Evolutionary conservation across 2,329 filamentous ascomycete genomes (phyloP), one percentile per base, ranked within the genome.

Genomic region (Phialophora macrospora): DNA sequence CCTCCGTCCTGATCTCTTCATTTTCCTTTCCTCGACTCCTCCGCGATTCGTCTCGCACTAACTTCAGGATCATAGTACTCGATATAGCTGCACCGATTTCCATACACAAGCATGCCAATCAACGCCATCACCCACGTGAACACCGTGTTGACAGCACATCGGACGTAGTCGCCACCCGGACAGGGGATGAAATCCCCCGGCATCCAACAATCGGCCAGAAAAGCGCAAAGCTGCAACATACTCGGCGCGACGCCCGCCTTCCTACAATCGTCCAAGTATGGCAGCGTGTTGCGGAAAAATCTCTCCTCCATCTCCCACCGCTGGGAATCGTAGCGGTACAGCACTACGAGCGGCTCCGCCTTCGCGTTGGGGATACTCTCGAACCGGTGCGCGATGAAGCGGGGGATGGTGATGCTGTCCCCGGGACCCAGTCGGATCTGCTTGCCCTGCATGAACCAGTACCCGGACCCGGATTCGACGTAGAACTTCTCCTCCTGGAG

Each of bases 401-500:
- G 44, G 17, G 44, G 44, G 20, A 48, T 48, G 17, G 44, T 48
- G 20, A 48, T 48, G 1, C 20, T 17, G 17, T 48, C 44, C 20
- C 44, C 44, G 44, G 44, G 17, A 11, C 11, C 20, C 44, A 48
- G 20, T 5, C 9, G 17, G 44, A 48, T 48, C 44, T 48, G 17
- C 44, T 48, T 48, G 44, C 44, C 44, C 9, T 48, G 44, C 17
- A 48, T 48, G 44, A 48, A 20, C 44, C 44, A 48, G 20, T 48
- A 48, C 44, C 44, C 44, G 17, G 44, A 48, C 9, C 44, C 44
- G 44, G 44, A 48, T 11, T 48, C 17, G 17, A 48, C 44, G 44
- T 20, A 3, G 44, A 48, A 48, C 44, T 48, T 48, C 44, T 48
- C 44, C 44, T 48, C 44, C 44, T 48, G 44, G 17, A 48, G 44